These are phyloP conservation scores for Fusarium vanettenii DNA, from an alignment of 2,329 filamentous ascomycete genomes.

Conservation along the genomic window DNA sequence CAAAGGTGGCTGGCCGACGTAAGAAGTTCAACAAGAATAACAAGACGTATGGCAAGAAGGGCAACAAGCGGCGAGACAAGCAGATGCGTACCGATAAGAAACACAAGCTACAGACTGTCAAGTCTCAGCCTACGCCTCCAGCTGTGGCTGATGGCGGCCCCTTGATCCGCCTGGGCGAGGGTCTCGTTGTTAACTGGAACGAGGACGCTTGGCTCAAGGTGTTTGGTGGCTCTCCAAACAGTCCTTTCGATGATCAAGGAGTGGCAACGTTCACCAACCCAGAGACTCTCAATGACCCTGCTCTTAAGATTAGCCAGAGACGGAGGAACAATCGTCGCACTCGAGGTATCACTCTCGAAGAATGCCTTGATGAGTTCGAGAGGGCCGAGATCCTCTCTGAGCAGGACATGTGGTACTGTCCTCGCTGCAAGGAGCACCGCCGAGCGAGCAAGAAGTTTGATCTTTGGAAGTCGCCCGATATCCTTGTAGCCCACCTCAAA, in stretches of 20 bases:
- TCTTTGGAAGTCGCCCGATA: conserved; percentile 96
- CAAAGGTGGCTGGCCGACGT: conserved; percentile 50
- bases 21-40: conserved; percentile 62
- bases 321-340: conserved; percentile 66
- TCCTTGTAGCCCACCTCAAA: conserved; percentile 94
- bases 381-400: conserved; percentile 94
- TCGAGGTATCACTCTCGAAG: conserved; percentile 83
- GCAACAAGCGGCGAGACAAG: conserved; percentile 60
- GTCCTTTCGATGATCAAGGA: conserved; percentile 64
- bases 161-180: conserved; percentile 84
- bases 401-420: conserved; percentile 98
- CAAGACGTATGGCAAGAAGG: conserved; percentile 62
- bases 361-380: conserved; percentile 94
- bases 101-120: conserved; percentile 46
- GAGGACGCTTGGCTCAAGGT: conserved; percentile 76
- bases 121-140: conserved; percentile 52
- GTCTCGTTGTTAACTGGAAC: conserved; percentile 88
- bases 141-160: conserved; percentile 64
- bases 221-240: conserved; percentile 64
- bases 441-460: conserved; percentile 97
- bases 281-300: conserved; percentile 69
- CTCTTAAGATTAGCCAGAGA: conserved; percentile 72
- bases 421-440: conserved; percentile 91
- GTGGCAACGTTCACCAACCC: conserved; percentile 66
- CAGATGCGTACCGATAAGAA: conserved; percentile 53